phyloP scores from a whole-genome alignment of 1,284 basidiomycete species.

The Calocybe gambosa region DNA sequence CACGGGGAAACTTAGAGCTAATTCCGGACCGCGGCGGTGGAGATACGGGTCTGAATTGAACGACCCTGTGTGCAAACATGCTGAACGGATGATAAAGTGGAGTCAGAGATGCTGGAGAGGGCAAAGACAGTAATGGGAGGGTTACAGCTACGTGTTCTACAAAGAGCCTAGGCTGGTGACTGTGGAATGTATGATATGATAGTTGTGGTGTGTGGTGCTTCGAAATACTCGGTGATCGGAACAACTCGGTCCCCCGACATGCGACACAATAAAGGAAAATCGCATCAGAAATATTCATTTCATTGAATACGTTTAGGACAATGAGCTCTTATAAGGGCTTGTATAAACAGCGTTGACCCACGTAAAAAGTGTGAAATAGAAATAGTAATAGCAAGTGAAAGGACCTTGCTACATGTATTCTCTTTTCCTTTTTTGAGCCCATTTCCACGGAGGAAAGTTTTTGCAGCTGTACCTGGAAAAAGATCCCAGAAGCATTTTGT shows the following conservation, averaged over 20 bases:
- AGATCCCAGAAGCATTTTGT: constrained; percentile 25
- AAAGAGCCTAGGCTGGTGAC: neutral
- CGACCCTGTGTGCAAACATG: neutral
- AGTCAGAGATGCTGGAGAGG: constrained; percentile 4
- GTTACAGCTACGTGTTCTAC: constrained; percentile 1
- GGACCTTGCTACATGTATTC: neutral
- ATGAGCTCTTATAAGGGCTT: neutral
- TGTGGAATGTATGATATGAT: constrained; percentile 6
- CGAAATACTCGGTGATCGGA: constrained; percentile 27
- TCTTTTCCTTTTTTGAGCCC: constrained; percentile 7
- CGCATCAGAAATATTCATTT: constrained; percentile 17
- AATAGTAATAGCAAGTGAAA: neutral
- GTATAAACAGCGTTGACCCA: constrained; percentile 1
- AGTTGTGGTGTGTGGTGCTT: constrained; percentile 11
- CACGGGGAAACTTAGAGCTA: constrained; percentile 21
- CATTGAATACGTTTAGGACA: constrained; percentile 7
- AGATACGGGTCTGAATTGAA: constrained; percentile 17
- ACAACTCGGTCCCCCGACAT: constrained; percentile 26
- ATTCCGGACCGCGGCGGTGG: constrained; percentile 30
- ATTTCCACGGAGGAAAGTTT: constrained; percentile 22
- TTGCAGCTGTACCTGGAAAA: constrained; percentile 31
- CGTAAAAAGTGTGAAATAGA: neutral
- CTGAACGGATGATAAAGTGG: constrained; percentile 12
- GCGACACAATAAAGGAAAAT: constrained; percentile 15
- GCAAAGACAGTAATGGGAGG: neutral